Base-by-base conservation (phyloP, 1,284 basidiomycete species). In the Moniliella sp. region DNA sequence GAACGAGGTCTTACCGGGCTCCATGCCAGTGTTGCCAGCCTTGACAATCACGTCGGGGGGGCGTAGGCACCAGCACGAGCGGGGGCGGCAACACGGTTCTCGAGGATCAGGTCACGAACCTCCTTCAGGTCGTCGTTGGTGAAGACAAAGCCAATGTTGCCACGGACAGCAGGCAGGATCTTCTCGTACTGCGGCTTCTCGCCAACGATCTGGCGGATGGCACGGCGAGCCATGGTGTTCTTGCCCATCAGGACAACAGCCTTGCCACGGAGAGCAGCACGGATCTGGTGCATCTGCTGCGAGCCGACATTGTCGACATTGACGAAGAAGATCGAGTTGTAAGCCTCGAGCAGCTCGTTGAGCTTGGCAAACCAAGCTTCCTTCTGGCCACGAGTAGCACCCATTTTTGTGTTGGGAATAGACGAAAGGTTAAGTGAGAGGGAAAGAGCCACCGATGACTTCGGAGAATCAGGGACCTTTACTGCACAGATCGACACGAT, bases 171-270 rank as follows among this genome's bases (percentile, higher is more conserved):
- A 46, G 86, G 88, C 45, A 97, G 75, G 63, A 99, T 75, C 64
- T 76, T 78, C 70, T 99, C 62, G 70, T 78, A 86, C 62, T 84
- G 75, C 43, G 91, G 88, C 69, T 69, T 73, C 61, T 94, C 88
- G 49, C 70, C 42, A 57, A 94, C 71, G 64, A 94, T 74, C 62
- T 76, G 70, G 53, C 91, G 83, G 48, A 99, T 73, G 39, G 84
- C 88, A 62, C 88, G 83, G 68, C 88, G 82, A 57, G 94, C 86
- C 91, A 97, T 94, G 63, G 91, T 99, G 76, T 99, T 99, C 71
- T 99, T 99, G 63, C 88, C 88, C 91, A 99, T 99, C 56, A 99
- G 67, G 47, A 97, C 86, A 39, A 84, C 69, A 71, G 80, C 91
- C 66, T 82, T 84, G 61, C 83, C 83, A 57, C 91, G 83, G 64